Percentiles rank a stretch among this genome's conserved stretches.
Conservation (phyloP, 495 filamentous ascomycete species). For the Letharia lupina region DNA sequence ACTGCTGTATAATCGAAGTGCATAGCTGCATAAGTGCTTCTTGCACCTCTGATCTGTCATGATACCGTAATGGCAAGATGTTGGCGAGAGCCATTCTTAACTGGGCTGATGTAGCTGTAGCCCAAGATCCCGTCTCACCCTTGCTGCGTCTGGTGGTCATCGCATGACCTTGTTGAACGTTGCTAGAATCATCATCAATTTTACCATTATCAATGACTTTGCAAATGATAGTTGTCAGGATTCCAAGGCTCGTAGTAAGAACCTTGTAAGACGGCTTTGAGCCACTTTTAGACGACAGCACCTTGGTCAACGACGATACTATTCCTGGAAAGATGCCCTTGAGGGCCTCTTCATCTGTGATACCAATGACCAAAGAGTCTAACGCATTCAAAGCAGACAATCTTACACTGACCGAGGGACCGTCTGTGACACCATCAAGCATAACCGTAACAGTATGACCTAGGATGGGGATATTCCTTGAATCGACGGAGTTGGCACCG, state of each 20-base stretch:
- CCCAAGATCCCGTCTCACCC: conserved; percentile 55
- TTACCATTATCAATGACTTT: conserved; percentile 55
- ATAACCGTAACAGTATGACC: conserved; percentile 76
- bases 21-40: conserved; percentile 61
- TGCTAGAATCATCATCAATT: not conserved
- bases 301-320: conserved; percentile 69
- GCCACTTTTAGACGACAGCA: conserved; percentile 59
- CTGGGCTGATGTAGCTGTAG: conserved; percentile 71
- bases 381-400: conserved; percentile 57
- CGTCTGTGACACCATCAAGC: conserved; percentile 58
- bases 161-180: not conserved
- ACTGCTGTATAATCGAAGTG: conserved; percentile 64
- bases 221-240: conserved; percentile 52
- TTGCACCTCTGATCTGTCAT: conserved; percentile 64
- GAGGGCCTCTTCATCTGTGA: conserved; percentile 62
- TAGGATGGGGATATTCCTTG: conserved; percentile 64
- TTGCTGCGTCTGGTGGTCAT: conserved; percentile 2
- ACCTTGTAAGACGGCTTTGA: conserved; percentile 56
- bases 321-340: conserved; percentile 83
- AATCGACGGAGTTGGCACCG: conserved; percentile 34
- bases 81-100: conserved; percentile 78
- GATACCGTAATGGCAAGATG: conserved; percentile 66
- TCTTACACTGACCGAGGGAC: conserved; percentile 53
- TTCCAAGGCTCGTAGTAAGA: conserved; percentile 50
- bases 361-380: conserved; percentile 49